Evolutionary conservation across 2,329 filamentous ascomycete genomes (phyloP).

Genomic region (Aspergillus tubingensis): DNA sequence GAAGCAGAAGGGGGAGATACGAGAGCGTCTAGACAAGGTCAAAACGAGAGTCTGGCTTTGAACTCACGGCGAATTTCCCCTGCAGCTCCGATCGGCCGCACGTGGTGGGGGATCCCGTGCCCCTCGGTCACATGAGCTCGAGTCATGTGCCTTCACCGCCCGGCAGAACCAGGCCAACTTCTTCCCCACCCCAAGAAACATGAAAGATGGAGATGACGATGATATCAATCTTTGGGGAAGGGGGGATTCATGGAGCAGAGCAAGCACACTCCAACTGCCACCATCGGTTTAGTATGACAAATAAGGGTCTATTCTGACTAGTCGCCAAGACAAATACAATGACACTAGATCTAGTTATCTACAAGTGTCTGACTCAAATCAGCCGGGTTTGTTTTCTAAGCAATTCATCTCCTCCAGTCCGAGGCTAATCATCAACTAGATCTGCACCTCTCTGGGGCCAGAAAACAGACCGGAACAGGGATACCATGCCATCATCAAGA

Average conservation of each 20-base stretch:
- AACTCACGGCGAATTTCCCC: constrained; percentile 6
- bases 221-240: background rate
- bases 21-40: background rate
- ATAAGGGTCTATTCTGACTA: background rate
- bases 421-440: background rate
- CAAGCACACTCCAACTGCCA: too few species aligned
- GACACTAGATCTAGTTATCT: background rate
- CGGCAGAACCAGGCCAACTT: background rate
- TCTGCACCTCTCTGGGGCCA: background rate
- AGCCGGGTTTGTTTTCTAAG: background rate
- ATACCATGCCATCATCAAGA: background rate
- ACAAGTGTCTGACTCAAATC: too few species aligned
- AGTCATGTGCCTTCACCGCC: background rate
- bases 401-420: background rate
- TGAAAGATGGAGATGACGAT: background rate
- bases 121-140: background rate
- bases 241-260: too few species aligned
- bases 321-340: background rate
- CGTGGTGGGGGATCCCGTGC: constrained; percentile 11
- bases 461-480: background rate
- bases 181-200: background rate
- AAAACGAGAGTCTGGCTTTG: background rate
- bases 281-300: too few species aligned
- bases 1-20: background rate
- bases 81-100: constrained; percentile 17